phyloP scores from a whole-genome alignment of 1,284 basidiomycete species.

The Sphagnurus paluster region DNA sequence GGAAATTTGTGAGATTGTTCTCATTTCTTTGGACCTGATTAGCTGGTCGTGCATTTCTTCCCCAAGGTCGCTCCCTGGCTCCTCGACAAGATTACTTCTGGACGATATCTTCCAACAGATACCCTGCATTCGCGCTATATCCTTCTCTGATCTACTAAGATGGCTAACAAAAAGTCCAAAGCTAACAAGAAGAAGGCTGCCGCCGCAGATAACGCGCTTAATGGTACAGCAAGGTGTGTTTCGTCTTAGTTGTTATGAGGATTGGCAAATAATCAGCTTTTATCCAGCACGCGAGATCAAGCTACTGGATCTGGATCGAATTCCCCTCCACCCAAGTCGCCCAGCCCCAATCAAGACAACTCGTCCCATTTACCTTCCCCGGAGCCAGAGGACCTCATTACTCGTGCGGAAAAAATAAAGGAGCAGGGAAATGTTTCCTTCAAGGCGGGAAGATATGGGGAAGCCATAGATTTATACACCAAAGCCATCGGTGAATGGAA shows the following conservation, averaged over 20 bases:
- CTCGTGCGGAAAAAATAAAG: slow-evolving; percentile 62
- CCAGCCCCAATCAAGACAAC: slow-evolving; percentile 1
- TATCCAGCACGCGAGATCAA: slow-evolving; percentile 3
- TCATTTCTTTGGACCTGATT: no score
- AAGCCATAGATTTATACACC: slow-evolving; percentile 78
- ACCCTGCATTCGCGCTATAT: slow-evolving; percentile 8
- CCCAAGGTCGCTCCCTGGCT: no score
- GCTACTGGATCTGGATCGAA: slow-evolving; percentile 9
- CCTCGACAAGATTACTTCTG: no score
- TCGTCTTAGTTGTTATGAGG: neutral
- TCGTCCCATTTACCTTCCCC: slow-evolving; percentile 20
- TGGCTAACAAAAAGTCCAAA: slow-evolving; percentile 40
- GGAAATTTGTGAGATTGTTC: no score
- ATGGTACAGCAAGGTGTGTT: slow-evolving; percentile 16
- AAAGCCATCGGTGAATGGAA: slow-evolving; percentile 64
- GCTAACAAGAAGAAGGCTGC: slow-evolving; percentile 32
- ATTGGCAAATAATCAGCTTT: neutral
- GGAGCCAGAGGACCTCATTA: slow-evolving; percentile 27
- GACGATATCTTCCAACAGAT: slow-evolving; percentile 5
- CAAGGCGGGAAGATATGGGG: slow-evolving; percentile 63
- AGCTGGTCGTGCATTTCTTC: no score
- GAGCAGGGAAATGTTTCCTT: slow-evolving; percentile 77
- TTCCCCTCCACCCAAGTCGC: slow-evolving; percentile 15
- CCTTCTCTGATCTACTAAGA: slow-evolving; percentile 14
- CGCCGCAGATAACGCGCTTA: slow-evolving; percentile 13